These are phyloP conservation scores for Phanerochaete carnosa DNA, from an alignment of 768 basidiomycete genomes.

Conservation along the genomic window DNA sequence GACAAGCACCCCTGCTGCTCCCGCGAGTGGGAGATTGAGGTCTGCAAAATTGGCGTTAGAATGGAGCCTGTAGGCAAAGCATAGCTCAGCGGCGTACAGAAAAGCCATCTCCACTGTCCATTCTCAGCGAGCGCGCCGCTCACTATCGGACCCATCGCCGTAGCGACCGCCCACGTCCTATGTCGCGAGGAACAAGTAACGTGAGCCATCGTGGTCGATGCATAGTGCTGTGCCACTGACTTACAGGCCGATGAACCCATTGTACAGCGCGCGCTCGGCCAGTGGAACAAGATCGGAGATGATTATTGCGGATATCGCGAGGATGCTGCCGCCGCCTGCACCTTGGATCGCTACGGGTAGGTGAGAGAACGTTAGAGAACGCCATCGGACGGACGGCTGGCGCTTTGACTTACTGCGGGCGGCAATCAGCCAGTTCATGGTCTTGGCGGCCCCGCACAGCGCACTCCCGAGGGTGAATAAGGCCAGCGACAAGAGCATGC, in stretches of 20 bases:
- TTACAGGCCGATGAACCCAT: constrained; percentile 27
- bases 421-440: constrained; percentile 11
- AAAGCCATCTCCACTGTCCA: constrained; percentile 28
- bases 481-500: neutral
- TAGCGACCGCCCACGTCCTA: constrained; percentile 15
- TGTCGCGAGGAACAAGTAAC: neutral
- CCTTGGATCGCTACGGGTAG: constrained; percentile 27
- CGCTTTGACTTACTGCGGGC: too few relatives aligned
- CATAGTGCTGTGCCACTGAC: neutral
- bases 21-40: constrained; percentile 23
- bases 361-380: too few relatives aligned
- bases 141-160: constrained; percentile 22
- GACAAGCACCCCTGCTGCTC: constrained; percentile 15
- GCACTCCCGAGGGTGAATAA: constrained; percentile 8
- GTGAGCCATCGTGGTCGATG: neutral
- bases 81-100: constrained; percentile 21
- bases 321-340: constrained; percentile 24
- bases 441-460: constrained; percentile 10
- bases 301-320: constrained; percentile 28
- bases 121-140: constrained; percentile 20
- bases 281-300: constrained; percentile 35
- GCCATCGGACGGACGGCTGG: too few relatives aligned
- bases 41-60: constrained; percentile 6
- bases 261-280: constrained; percentile 29
- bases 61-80: neutral